Percentiles rank a stretch among this genome's conserved stretches.
Conservation (phyloP, 148 eudicot species). For the Rhododendron ovatum region DNA sequence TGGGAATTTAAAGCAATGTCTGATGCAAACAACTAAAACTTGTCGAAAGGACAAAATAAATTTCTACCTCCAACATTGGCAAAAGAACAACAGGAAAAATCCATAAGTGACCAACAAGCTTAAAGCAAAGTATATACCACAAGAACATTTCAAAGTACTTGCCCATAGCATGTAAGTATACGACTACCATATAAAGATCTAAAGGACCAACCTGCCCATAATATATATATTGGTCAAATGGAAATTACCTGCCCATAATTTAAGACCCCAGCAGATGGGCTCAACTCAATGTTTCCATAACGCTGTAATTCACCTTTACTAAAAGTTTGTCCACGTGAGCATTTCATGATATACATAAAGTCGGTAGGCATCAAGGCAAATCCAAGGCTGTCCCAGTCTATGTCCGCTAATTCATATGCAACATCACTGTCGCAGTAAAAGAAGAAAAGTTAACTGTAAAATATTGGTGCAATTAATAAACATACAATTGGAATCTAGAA, state of each 20-base stretch:
- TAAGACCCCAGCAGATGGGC: conserved; percentile 91
- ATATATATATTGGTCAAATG: too few relatives aligned
- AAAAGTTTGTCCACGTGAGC: conserved; percentile 64
- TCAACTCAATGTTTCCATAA: conserved; percentile 90
- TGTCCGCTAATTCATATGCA: conserved; percentile 47
- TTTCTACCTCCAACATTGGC: not conserved
- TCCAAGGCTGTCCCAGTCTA: conserved; percentile 96
- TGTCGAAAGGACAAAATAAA: not conserved
- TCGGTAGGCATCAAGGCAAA: conserved; percentile 78
- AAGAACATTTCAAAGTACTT: not conserved
- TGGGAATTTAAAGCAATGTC: not conserved
- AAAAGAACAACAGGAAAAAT: not conserved
- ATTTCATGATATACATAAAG: conserved; percentile 82
- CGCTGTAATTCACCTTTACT: conserved; percentile 65
- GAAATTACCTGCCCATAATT: conserved; percentile 84
- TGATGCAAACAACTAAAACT: not conserved
- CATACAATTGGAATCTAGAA: not conserved
- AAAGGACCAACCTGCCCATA: conserved; percentile 64
- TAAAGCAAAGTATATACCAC: not conserved
- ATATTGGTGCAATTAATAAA: not conserved
- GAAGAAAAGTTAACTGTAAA: conserved; percentile 11
- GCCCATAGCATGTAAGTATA: not conserved
- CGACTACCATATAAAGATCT: not conserved
- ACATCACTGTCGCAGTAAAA: conserved; percentile 23
- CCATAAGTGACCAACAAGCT: not conserved